Evolutionary conservation across 495 filamentous ascomycete species (phyloP).

Genomic region (Achaetomiella virescens): DNA sequence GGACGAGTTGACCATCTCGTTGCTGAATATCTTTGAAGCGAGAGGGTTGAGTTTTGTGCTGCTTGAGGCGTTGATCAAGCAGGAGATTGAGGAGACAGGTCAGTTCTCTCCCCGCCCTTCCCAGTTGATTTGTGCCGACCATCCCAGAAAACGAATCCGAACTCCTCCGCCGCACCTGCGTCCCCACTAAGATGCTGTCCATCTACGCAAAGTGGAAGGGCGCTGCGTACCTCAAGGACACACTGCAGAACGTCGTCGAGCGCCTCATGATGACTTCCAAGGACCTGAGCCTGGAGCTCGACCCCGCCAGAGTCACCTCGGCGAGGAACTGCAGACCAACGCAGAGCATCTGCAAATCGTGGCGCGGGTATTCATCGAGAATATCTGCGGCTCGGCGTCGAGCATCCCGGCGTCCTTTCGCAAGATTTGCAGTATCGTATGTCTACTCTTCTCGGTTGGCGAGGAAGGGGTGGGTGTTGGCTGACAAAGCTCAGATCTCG

Average conservation of each 20-base stretch:
- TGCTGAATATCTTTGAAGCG: slow-evolving; percentile 62
- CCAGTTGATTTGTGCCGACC: neutral
- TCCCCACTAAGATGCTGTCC: slow-evolving; percentile 63
- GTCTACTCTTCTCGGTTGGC: slow-evolving; percentile 1
- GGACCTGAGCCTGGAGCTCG: slow-evolving; percentile 58
- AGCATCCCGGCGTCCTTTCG: slow-evolving; percentile 57
- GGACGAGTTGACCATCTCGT: slow-evolving; percentile 57
- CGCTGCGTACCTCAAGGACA: slow-evolving; percentile 52
- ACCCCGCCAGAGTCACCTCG: slow-evolving; percentile 51
- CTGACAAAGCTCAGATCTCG: slow-evolving; percentile 40
- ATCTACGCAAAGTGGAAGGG: slow-evolving; percentile 66
- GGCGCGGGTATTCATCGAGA: slow-evolving; percentile 59
- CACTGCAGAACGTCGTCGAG: slow-evolving; percentile 56
- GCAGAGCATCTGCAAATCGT: slow-evolving; percentile 54
- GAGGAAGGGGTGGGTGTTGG: neutral
- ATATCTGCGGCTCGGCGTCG: slow-evolving; percentile 53
- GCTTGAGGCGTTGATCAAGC: slow-evolving; percentile 57
- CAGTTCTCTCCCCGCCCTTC: neutral
- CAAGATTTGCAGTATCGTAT: slow-evolving; percentile 57
- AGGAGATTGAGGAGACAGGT: slow-evolving; percentile 59
- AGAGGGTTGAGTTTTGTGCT: slow-evolving; percentile 54
- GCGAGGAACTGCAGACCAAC: slow-evolving; percentile 56
- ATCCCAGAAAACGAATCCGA: slow-evolving; percentile 54
- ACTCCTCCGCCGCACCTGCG: slow-evolving; percentile 55
- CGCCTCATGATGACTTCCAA: slow-evolving; percentile 53